Evolutionary conservation across 768 basidiomycete genomes (phyloP), one percentile per base, ranked within the genome.

Genomic region (Hericium coralloides): DNA sequence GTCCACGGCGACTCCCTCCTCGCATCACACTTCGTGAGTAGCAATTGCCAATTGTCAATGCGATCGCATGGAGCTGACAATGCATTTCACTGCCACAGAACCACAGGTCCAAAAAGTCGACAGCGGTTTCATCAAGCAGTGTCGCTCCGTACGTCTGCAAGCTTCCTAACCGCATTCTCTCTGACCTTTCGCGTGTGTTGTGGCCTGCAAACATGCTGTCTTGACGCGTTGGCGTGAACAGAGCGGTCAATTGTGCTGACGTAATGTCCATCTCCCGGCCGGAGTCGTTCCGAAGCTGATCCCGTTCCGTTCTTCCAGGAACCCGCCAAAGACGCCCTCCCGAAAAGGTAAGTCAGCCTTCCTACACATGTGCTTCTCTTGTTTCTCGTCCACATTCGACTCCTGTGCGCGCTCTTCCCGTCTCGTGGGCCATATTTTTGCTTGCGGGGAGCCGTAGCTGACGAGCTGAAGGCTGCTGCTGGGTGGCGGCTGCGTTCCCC

Each of bases 261-360:
- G 59, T 60, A 62, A 60, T 52, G 53, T 18, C 1, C 43, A 45
- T 45, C 12, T 45, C 43, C 14, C 43, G 9, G 17, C 43, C 20
- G n/a, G 43, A 10, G 23, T 3, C 22, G 2, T 23, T 37, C 38
- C 15, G 49, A 52, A 38, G 49, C 55, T 59, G 39, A 61, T 43
- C 38, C 50, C 14, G 26, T 47, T 52, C 58, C 58, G 59, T 57
- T 49, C 37, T 52, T 54, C 10, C 55, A 62, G 61, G 61, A 58
- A 60, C 59, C 59, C 52, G 59, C 51, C 43, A 49, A 60, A 57
- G 53, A 55, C 52, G 58, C 55, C 37, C 38, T 39, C 55, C 61
- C 18, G 31, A 62, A 62, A 56, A 58, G 61, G 61, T 62, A 62
- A 56, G 23, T 59, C 52, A 26, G 43, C 43, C 43, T 12, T 22